Evolutionary conservation across 2,329 filamentous ascomycete genomes (phyloP).

Genomic region (Curvularia spicifera): DNA sequence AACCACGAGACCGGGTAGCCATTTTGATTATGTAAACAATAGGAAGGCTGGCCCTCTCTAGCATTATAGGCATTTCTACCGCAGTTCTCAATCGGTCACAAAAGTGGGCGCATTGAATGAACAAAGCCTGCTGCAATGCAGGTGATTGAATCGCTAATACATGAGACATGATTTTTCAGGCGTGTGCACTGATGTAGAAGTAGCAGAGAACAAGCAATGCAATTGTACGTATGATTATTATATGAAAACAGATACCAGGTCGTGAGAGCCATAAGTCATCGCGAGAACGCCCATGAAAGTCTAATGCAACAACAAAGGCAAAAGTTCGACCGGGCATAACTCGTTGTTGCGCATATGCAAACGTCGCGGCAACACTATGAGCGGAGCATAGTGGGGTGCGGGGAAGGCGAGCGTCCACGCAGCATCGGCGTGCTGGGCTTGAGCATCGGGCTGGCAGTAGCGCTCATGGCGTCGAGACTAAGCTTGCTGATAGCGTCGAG

Average conservation of each 20-base stretch:
- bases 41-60: neutral
- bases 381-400: slow-evolving; percentile 38
- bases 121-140: neutral
- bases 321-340: neutral
- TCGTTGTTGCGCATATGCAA: neutral
- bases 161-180: neutral
- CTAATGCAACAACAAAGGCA: neutral
- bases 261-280: neutral
- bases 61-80: neutral
- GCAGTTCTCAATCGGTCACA: neutral
- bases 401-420: slow-evolving; percentile 43
- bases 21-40: neutral
- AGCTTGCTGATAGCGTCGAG: slow-evolving; percentile 48
- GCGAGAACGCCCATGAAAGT: neutral
- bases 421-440: slow-evolving; percentile 45
- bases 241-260: slow-evolving; percentile 2
- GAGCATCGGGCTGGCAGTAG: slow-evolving; percentile 47
- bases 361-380: slow-evolving; percentile 1
- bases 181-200: slow-evolving; percentile 1
- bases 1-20: no score
- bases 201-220: neutral
- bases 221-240: slow-evolving; percentile 3
- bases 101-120: neutral
- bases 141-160: neutral
- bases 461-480: slow-evolving; percentile 45